Evolutionary conservation across 2,329 filamentous ascomycete species (phyloP).

Genomic region (Drechslerella stenobrocha): DNA sequence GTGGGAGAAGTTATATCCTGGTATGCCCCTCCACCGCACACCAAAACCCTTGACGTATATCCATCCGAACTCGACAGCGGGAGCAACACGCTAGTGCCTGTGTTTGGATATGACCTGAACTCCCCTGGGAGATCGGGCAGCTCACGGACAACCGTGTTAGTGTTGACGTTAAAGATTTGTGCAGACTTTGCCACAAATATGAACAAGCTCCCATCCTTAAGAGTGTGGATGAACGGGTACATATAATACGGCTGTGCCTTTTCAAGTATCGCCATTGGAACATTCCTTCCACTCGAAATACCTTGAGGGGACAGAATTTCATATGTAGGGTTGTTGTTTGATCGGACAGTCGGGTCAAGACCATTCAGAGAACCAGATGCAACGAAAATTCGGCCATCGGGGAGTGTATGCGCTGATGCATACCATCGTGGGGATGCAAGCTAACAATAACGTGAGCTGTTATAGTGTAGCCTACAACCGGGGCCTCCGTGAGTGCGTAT

Average conservation of each 20-base stretch:
- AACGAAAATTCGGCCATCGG: constrained; percentile 64
- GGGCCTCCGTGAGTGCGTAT: not conserved
- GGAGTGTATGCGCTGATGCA: constrained; percentile 64
- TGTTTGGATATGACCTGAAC: constrained; percentile 66
- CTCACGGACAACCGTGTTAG: constrained; percentile 58
- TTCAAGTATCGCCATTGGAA: constrained; percentile 61
- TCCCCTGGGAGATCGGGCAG: constrained; percentile 62
- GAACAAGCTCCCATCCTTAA: constrained; percentile 63
- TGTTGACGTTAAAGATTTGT: constrained; percentile 62
- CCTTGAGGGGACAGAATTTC: constrained; percentile 63
- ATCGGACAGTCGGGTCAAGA: constrained; percentile 60
- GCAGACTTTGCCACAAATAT: constrained; percentile 63
- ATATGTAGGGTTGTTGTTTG: constrained; percentile 68
- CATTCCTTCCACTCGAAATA: constrained; percentile 59
- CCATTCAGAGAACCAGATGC: constrained; percentile 65
- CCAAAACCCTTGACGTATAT: constrained; percentile 62
- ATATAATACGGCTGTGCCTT: constrained; percentile 65
- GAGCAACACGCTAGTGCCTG: constrained; percentile 64
- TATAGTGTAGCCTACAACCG: not conserved
- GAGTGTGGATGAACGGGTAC: constrained; percentile 66
- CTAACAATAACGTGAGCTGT: constrained; percentile 2
- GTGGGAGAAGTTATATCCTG: constrained; percentile 65
- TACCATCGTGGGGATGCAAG: constrained; percentile 65
- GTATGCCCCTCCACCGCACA: constrained; percentile 65
- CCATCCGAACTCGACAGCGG: constrained; percentile 61